Conservation (phyloP, 257 asterid species). For the Solanum tarapatanum region DNA sequence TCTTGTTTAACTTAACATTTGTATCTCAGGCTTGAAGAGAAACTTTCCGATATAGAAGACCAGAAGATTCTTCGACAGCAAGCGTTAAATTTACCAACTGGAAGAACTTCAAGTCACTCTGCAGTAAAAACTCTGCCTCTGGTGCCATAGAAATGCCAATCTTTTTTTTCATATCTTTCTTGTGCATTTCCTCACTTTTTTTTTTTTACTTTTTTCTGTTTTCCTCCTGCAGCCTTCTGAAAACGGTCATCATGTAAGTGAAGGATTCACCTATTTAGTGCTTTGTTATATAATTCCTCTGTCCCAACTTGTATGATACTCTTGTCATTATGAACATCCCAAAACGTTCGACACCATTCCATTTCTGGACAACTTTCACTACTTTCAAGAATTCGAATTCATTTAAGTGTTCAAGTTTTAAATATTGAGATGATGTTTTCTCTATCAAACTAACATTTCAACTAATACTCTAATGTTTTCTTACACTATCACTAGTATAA, state of each 20-base stretch:
- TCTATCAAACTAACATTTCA: neutral
- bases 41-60: conserved; percentile 57
- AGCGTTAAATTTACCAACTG: conserved; percentile 40
- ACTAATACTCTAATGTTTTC: neutral
- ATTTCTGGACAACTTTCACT: neutral
- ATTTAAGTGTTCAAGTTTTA: neutral
- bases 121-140: conserved; percentile 31
- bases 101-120: conserved; percentile 43
- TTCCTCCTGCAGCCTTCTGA: conserved; percentile 43
- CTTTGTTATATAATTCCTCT: neutral
- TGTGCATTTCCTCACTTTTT: conserved; percentile 4
- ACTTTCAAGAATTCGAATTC: neutral
- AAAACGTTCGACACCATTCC: neutral
- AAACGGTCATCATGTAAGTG: conserved; percentile 65
- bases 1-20: conserved; percentile 8
- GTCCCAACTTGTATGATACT: neutral
- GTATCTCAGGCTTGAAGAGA: conserved; percentile 58
- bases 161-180: neutral
- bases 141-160: neutral
- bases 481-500: neutral
- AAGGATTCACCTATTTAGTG: conserved; percentile 1
- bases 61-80: conserved; percentile 49
- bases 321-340: neutral
- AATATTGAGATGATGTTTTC: neutral
- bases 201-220: conserved; percentile 10